phyloP scores from a whole-genome alignment of 225 moss, liverwort and hornwort species.

The Marchantia paleacea region DNA sequence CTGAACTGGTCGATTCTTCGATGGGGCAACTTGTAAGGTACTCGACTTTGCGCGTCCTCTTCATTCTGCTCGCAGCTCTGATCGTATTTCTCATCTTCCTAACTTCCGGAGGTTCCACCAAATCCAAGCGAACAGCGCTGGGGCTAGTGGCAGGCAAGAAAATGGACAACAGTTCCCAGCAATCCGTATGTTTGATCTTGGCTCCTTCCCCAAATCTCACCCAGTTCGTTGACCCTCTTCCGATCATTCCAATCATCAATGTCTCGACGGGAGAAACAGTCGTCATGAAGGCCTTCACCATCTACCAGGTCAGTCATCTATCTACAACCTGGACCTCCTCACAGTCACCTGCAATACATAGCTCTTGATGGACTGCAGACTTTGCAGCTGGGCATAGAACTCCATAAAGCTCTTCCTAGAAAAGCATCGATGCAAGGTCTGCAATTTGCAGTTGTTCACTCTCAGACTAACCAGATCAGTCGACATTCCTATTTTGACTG shows the following conservation, averaged over 20 bases:
- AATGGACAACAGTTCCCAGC: not conserved
- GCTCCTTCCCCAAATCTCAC: conserved; percentile 46
- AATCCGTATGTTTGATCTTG: conserved; percentile 45
- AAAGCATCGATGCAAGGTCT: too few relatives aligned
- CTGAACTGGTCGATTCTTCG: too few relatives aligned
- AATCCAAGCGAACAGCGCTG: not conserved
- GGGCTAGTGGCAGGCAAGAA: not conserved
- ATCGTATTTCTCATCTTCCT: not conserved
- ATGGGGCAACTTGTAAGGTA: not conserved
- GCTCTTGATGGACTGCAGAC: too few relatives aligned
- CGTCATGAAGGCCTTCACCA: conserved; percentile 28
- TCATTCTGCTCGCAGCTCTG: not conserved
- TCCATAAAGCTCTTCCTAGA: too few relatives aligned
- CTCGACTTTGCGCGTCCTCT: not conserved
- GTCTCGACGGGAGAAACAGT: conserved; percentile 38
- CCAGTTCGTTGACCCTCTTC: conserved; percentile 55
- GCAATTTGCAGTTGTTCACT: too few relatives aligned
- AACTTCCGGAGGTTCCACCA: not conserved
- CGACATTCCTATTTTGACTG: too few relatives aligned
- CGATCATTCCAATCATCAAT: conserved; percentile 42
- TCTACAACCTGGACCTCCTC: not conserved
- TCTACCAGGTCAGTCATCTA: conserved; percentile 19
- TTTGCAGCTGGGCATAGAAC: too few relatives aligned
- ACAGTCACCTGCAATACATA: too few relatives aligned
- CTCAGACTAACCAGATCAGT: too few relatives aligned